Base-by-base conservation (phyloP, 495 filamentous ascomycete species). In the Aspergillus steynii region DNA sequence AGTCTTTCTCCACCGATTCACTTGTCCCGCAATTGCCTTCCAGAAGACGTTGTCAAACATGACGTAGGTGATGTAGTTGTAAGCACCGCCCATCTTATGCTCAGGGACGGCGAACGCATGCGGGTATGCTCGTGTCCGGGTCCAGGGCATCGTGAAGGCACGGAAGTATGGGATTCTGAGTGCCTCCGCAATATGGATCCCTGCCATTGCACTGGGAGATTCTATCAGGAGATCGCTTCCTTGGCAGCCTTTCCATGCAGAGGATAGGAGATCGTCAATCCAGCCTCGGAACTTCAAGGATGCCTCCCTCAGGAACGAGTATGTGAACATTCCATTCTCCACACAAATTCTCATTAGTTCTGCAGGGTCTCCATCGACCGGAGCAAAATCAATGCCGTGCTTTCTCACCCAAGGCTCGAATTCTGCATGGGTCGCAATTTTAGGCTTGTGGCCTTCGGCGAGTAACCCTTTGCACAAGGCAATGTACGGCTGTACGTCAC, bases 81-180 rank as follows among this genome's bases (percentile, higher is more conserved):
- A 99, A 0, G 85, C 86, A 32, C 95, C 95, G 53, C 95, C 95
- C 88, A 96, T 91, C 73, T 95, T 96, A 65, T 90, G 86, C 55
- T 93, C 90, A 10, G 92, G 92, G 42, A 96, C 92, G n/a, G 92
- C 89, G 77, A 99, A 99, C 5, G 95, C 96, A 77, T 99, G 95
- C 12, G 95, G 95, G 67, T 99, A 99, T 3, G 96, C 91, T 54
- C 96, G 82, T 27, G 95, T 99, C 50, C 93, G 87, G 0, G 96
- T 94, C 95, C 95, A 99, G 14, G 95, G 96, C 95, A 99, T 99
- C 20, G 94, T 95, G 73, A 99, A 99, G 0, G 93, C 96, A 61
- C 95, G 86, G 81, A 98, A 98, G 69, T 99, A 99, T 5, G 95
- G 95, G 54, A 99, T 96, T 34, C 83, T 82, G 5, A 99, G 82